Base-by-base conservation (phyloP, 2,329 filamentous ascomycete species). In the Penicillium sp. region DNA sequence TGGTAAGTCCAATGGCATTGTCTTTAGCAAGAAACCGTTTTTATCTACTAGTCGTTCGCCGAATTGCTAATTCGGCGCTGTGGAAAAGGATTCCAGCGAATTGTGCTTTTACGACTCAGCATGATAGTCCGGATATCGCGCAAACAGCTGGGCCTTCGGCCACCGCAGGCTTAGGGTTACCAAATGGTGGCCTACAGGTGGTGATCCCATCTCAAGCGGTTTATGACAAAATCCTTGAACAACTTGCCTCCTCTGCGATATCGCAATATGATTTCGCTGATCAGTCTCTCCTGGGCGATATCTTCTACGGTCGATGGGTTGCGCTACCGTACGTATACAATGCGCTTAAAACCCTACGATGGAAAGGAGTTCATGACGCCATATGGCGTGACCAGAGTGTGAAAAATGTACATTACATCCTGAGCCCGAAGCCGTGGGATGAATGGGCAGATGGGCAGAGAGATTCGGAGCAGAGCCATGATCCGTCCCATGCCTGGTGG, bases 391-490 rank as follows among this genome's bases (percentile, higher is more conserved):
- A 81, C 45, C 70, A 74, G 12, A 56, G 70, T 48, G 74, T 80
- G 13, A 80, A 79, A 64, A 80, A 80, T 48, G 64, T 80, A 8
- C 77, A 81, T 56, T 80, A 77, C 50, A 74, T 81, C 27, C 53
- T 81, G 38, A 73, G 68, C 34, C 76, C 76, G 20, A 81, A 81
- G 62, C 77, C 77, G 3, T 81, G 77, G 77, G 74, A 80, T 44
- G 75, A 80, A n/a, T n/a, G n/a, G n/a, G n/a, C n/a, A n/a, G n/a
- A n/a, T n/a, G n/a, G n/a, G n/a, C n/a, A n/a, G n/a, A n/a, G n/a
- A n/a, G 15, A 28, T 18, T 23, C 38, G 15, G 30, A 23, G 33
- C 32, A 25, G 14, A 35, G 41, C 26, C 41, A n/a, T n/a, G n/a
- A n/a, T n/a, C n/a, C n/a, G n/a, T n/a, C n/a, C n/a, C n/a, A n/a